Conservation (phyloP, 257 asterid genomes). For the Solanum lycopersicoides region DNA sequence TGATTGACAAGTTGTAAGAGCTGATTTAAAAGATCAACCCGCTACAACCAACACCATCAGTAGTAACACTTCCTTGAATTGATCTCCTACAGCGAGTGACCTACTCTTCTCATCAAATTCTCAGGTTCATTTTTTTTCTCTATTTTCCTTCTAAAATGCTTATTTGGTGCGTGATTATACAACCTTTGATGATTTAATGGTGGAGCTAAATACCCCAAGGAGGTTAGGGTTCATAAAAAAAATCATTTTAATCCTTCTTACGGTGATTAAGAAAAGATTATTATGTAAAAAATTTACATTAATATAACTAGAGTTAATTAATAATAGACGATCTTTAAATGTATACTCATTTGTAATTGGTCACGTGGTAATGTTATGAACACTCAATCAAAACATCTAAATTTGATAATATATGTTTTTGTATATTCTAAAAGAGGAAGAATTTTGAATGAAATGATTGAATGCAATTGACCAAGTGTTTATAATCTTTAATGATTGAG, state of each 20-base stretch:
- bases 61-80: conserved; percentile 25
- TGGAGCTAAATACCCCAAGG: too few relatives aligned
- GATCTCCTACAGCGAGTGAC: conserved; percentile 70
- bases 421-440: too few relatives aligned
- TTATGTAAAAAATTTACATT: background rate
- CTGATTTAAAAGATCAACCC: conserved; percentile 38
- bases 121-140: conserved; percentile 13
- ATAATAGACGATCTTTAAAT: background rate
- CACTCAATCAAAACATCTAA: background rate
- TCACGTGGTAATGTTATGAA: background rate
- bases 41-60: background rate
- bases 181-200: too few relatives aligned
- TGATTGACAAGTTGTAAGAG: conserved; percentile 56
- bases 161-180: too few relatives aligned
- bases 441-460: too few relatives aligned
- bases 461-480: too few relatives aligned
- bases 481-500: too few relatives aligned
- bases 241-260: too few relatives aligned
- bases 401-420: background rate
- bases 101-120: conserved; percentile 60
- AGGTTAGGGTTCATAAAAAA: too few relatives aligned
- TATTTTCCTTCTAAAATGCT: background rate
- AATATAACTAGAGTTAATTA: background rate
- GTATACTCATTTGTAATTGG: background rate
- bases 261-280: too few relatives aligned